Conservation (phyloP, 768 basidiomycete species). For the Lentinula sp. region DNA sequence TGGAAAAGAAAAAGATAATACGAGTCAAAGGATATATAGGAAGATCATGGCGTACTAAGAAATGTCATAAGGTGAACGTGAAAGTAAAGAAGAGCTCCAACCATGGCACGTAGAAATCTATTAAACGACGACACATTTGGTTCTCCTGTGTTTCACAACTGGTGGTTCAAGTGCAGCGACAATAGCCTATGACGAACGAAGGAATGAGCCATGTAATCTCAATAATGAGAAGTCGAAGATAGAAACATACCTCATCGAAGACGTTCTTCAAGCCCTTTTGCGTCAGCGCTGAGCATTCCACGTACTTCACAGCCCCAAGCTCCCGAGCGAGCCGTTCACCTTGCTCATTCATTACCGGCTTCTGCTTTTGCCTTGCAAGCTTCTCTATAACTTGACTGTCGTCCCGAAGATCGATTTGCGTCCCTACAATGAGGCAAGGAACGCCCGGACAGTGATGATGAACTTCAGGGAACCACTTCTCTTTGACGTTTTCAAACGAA, state of each 20-base stretch:
- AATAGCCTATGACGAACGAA: constrained; percentile 62
- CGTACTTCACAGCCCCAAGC: constrained; percentile 97
- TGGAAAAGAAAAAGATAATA: constrained; percentile 21
- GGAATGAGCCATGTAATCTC: background rate
- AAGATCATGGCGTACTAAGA: constrained; percentile 7
- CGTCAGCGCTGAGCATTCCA: constrained; percentile 98
- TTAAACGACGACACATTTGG: constrained; percentile 84
- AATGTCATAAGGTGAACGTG: constrained; percentile 15
- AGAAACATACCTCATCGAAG: constrained; percentile 85
- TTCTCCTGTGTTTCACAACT: constrained; percentile 74
- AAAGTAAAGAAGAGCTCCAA: constrained; percentile 13
- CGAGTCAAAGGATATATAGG: constrained; percentile 11
- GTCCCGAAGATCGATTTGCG: constrained; percentile 95
- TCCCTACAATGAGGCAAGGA: constrained; percentile 98
- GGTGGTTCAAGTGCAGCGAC: constrained; percentile 98
- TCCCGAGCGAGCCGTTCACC: constrained; percentile 96
- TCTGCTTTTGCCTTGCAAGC: constrained; percentile 92
- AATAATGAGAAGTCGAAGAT: background rate
- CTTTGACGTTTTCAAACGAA: constrained; percentile 99
- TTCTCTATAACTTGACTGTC: constrained; percentile 93
- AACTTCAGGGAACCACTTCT: constrained; percentile 99
- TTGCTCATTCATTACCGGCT: constrained; percentile 80
- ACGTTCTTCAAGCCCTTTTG: constrained; percentile 99
- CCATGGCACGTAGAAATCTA: constrained; percentile 14
- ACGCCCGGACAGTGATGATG: constrained; percentile 99